Evolutionary conservation across 176 grass and related monocot genomes (phyloP).

Genomic region (maize (Zea mays)): DNA sequence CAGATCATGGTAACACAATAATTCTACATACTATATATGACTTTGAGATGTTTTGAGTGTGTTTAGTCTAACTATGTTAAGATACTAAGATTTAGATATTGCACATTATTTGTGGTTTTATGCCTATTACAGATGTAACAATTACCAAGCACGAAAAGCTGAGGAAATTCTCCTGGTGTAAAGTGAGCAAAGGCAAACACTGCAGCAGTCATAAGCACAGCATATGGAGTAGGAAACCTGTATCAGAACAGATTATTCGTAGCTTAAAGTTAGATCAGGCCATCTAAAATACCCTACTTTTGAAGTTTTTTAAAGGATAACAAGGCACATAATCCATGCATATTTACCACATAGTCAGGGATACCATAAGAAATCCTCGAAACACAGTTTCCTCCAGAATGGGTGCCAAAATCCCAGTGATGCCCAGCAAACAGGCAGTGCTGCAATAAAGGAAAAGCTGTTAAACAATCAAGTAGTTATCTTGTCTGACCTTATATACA

Average conservation of each 20-base stretch:
- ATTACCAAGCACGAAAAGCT: constrained; percentile 89
- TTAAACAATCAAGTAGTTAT: constrained; percentile 30
- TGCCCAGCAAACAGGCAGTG: constrained; percentile 76
- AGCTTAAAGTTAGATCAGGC: constrained; percentile 14
- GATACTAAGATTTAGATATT: neutral
- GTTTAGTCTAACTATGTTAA: neutral
- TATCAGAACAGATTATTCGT: constrained; percentile 16
- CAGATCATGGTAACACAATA: constrained; percentile 1
- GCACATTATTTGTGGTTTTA: neutral
- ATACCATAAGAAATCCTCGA: constrained; percentile 90
- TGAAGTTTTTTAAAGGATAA: constrained; percentile 15
- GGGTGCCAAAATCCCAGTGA: constrained; percentile 86
- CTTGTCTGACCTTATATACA: neutral
- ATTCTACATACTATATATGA: constrained; percentile 2
- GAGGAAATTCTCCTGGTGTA: constrained; percentile 91
- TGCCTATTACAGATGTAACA: constrained; percentile 1
- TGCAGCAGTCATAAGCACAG: constrained; percentile 71
- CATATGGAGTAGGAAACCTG: constrained; percentile 87
- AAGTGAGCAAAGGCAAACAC: constrained; percentile 87
- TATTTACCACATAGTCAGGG: constrained; percentile 84
- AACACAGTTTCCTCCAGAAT: constrained; percentile 95
- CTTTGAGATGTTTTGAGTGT: neutral
- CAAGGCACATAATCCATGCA: neutral
- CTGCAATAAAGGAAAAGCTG: constrained; percentile 39
- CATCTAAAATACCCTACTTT: constrained; percentile 1